Conservation (phyloP, 1,284 basidiomycete genomes). For the Marasmius oreades region DNA sequence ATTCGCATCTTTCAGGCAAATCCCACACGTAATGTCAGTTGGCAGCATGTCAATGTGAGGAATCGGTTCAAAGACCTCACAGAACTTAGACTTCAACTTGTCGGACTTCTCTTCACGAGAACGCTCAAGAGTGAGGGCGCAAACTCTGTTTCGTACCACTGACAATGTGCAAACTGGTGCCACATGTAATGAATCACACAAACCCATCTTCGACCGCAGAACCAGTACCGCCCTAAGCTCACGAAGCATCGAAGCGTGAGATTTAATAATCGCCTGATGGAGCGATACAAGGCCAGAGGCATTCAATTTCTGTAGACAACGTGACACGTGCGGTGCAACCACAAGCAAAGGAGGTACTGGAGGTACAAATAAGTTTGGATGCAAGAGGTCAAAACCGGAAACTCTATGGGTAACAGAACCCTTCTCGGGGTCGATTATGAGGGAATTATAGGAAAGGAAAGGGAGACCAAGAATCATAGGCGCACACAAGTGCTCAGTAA, state of each 20-base stretch:
- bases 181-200: no score
- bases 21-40: constrained; percentile 22
- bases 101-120: not conserved
- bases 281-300: not conserved
- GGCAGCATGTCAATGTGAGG: constrained; percentile 18
- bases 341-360: not conserved
- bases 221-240: no score
- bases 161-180: constrained; percentile 6
- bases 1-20: constrained; percentile 22
- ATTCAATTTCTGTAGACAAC: not conserved
- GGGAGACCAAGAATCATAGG: constrained; percentile 17
- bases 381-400: constrained; percentile 8
- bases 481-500: constrained; percentile 13
- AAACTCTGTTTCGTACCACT: constrained; percentile 13
- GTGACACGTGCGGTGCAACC: not conserved
- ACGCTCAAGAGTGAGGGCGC: constrained; percentile 10
- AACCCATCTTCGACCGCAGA: no score
- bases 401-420: constrained; percentile 11
- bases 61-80: constrained; percentile 13
- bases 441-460: constrained; percentile 12
- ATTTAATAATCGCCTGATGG: not conserved
- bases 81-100: not conserved
- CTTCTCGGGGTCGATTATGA: constrained; percentile 11
- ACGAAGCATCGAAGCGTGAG: no score
- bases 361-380: not conserved